Base-by-base conservation (phyloP, 768 basidiomycete genomes). In the Cystobasidium tubakii region DNA sequence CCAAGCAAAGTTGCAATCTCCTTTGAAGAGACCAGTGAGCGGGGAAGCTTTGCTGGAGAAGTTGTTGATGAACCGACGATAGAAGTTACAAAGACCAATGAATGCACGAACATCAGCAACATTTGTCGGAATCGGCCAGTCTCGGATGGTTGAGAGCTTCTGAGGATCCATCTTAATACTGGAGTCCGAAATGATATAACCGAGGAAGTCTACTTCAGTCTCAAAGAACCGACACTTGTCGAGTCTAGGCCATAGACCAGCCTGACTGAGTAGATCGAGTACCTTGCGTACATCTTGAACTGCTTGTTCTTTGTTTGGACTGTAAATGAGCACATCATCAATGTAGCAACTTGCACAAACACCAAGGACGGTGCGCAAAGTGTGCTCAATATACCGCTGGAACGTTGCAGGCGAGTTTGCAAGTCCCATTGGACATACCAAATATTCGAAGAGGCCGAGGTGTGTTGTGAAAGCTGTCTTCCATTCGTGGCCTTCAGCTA, bases 391-490 rank as follows among this genome's bases (percentile, higher is more conserved):
- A 69, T 83, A 82, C 19, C 75, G 64, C 75, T 85, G 84, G 75
- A 84, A 85, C 1, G 81, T 74, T 0, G 84, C 81, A 4, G 77
- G 79, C 1, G 79, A 76, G 53, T 79, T 80, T n/a, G 77, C 75
- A 29, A 80, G 76, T 9, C 79, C 82, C 54, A 79, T 84, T 62
- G 80, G 83, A 83, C 83, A 84, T 29, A 82, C 83, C 29, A 74
- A 74, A 42, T 82, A 85, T 55, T 86, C 83, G 66, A 81, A 84
- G 0, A 79, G 69, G 0, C 85, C 83, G 25, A 81, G 81, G 0
- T 81, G 84, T 0, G 83, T 85, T 0, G 74, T 74, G 0, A 84
- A 82, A 0, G 83, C 84, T 0, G 83, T 84, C 27, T 84, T 85
- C 82, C 81, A 82, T 76, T 84, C 80, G 69, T 84, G 80, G 0